Percentiles rank a stretch among this genome's conserved stretches.
Conservation (phyloP, 352 stramenopile genomes). For the Peronospora destructor region DNA sequence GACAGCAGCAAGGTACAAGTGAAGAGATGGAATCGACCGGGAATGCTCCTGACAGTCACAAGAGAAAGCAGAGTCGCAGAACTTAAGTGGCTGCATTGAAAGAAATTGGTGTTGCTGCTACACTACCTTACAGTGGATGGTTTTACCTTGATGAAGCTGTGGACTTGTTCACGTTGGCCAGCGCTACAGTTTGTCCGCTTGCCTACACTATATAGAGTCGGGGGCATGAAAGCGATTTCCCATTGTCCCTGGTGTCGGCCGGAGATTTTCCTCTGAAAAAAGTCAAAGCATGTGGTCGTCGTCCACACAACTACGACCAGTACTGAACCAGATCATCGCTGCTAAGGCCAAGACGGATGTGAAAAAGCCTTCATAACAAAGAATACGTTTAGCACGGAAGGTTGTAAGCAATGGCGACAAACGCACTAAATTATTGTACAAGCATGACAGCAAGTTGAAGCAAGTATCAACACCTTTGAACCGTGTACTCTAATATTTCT, state of each 20-base stretch:
- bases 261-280: neutral
- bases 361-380: neutral
- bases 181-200: constrained; percentile 9
- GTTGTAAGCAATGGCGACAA: no score
- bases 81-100: neutral
- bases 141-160: constrained; percentile 17
- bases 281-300: constrained; percentile 35
- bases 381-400: no score
- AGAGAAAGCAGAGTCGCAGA: constrained; percentile 5
- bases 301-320: neutral
- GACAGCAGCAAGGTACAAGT: neutral
- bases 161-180: constrained; percentile 19
- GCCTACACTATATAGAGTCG: constrained; percentile 24
- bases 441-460: no score
- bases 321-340: constrained; percentile 16
- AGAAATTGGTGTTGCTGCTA: neutral
- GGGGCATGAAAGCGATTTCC: constrained; percentile 23
- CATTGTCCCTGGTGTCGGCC: neutral
- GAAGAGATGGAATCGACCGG: neutral
- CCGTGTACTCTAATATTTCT: no score
- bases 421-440: no score
- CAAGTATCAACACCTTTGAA: no score
- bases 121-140: constrained; percentile 17
- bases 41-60: neutral
- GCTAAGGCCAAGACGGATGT: constrained; percentile 8